phyloP scores from a whole-genome alignment of 345 rosid species.

The Populus euphratica region DNA sequence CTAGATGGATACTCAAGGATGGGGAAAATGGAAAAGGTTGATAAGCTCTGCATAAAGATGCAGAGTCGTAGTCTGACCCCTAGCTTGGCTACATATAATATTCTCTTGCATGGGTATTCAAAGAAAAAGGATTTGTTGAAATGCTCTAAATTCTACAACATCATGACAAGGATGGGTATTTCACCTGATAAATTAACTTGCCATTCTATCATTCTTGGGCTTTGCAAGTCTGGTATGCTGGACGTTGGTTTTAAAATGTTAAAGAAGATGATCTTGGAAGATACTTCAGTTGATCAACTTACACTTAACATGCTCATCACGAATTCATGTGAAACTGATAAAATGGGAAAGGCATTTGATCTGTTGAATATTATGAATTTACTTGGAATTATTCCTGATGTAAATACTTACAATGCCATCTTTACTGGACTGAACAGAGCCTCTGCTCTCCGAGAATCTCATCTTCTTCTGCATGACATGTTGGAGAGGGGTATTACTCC shows the following conservation, averaged over 20 bases:
- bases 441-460: slow-evolving; percentile 50
- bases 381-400: slow-evolving; percentile 47
- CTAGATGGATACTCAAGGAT: slow-evolving; percentile 58
- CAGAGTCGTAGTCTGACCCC: slow-evolving; percentile 34
- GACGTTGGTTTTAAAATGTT: slow-evolving; percentile 60
- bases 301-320: slow-evolving; percentile 60
- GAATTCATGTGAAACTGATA: slow-evolving; percentile 49
- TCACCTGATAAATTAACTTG: slow-evolving; percentile 59
- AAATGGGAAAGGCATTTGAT: slow-evolving; percentile 44
- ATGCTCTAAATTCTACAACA: slow-evolving; percentile 45
- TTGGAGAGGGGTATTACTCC: slow-evolving; percentile 52
- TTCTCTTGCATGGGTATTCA: slow-evolving; percentile 71
- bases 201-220: slow-evolving; percentile 66
- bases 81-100: slow-evolving; percentile 65
- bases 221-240: slow-evolving; percentile 55
- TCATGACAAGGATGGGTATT: slow-evolving; percentile 43
- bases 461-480: slow-evolving; percentile 55
- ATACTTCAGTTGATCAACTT: slow-evolving; percentile 41
- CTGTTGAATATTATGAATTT: slow-evolving; percentile 49
- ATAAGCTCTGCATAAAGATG: slow-evolving; percentile 47
- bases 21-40: slow-evolving; percentile 50
- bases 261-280: slow-evolving; percentile 52
- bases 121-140: slow-evolving; percentile 48
- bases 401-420: slow-evolving; percentile 36
- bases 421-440: slow-evolving; percentile 46